These are phyloP conservation scores for Pseudevernia furfuracea DNA, from an alignment of 495 filamentous ascomycete genomes.

Conservation along the genomic window DNA sequence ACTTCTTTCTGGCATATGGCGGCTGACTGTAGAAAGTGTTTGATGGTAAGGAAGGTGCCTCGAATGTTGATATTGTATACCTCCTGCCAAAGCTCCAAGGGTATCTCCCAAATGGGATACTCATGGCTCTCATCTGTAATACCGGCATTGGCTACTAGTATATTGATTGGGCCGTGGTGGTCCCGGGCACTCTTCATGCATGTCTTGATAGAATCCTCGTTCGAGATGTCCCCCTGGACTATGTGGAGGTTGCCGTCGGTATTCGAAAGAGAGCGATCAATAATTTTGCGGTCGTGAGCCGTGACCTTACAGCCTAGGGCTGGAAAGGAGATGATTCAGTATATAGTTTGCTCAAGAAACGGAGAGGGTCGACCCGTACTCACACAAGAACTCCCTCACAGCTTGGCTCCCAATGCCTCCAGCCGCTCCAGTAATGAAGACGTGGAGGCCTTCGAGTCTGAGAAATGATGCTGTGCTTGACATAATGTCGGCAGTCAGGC, in stretches of 20 bases:
- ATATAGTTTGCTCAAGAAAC: conserved; percentile 3
- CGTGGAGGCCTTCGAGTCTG: conserved; percentile 45
- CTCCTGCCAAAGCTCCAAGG: conserved; percentile 45
- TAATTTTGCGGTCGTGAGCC: conserved; percentile 40
- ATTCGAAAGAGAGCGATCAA: conserved; percentile 21
- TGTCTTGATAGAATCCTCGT: conserved; percentile 40
- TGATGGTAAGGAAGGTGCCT: conserved; percentile 51
- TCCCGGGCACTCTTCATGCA: conserved; percentile 37
- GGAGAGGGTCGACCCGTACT: conserved; percentile 14
- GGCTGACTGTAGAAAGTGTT: conserved; percentile 45
- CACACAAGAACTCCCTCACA: conserved; percentile 48
- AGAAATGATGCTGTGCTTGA: conserved; percentile 36
- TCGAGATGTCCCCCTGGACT: conserved; percentile 41
- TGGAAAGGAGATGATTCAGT: conserved; percentile 23
- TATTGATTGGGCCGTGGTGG: conserved; percentile 47
- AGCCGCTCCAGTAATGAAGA: conserved; percentile 52
- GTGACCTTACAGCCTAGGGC: conserved; percentile 49
- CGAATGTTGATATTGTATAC: conserved; percentile 44
- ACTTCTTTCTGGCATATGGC: conserved; percentile 31
- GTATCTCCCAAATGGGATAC: conserved; percentile 48
- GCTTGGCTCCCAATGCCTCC: conserved; percentile 45
- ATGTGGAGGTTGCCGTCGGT: conserved; percentile 33
- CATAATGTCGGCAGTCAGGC: not conserved
- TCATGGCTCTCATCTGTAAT: conserved; percentile 39
- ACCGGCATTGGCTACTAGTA: conserved; percentile 47